These are phyloP conservation scores for Tympanopsis confertula DNA, from an alignment of 2,329 filamentous ascomycete genomes.

Conservation along the genomic window DNA sequence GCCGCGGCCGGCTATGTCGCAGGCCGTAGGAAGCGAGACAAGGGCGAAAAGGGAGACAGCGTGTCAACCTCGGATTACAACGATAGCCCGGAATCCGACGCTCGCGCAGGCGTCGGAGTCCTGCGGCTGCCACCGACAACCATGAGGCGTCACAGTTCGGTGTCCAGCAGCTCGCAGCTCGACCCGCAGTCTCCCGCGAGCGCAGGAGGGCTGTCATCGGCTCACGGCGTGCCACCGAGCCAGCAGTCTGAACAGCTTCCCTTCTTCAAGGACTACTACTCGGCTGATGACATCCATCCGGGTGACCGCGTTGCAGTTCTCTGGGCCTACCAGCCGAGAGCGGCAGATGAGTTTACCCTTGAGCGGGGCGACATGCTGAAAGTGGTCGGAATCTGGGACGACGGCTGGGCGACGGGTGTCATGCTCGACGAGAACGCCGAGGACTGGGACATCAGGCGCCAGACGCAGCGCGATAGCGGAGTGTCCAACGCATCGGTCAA, in stretches of 20 bases:
- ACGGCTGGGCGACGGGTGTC: constrained; percentile 94
- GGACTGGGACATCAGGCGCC: constrained; percentile 70
- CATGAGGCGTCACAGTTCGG: constrained; percentile 68
- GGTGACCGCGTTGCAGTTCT: constrained; percentile 81
- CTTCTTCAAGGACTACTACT: constrained; percentile 99
- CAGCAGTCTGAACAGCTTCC: constrained; percentile 90
- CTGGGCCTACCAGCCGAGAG: constrained; percentile 94
- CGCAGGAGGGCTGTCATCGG: constrained; percentile 68
- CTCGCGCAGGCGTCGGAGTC: constrained; percentile 35
- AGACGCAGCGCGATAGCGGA: constrained; percentile 80
- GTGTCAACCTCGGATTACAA: constrained; percentile 35
- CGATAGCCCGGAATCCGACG: constrained; percentile 59
- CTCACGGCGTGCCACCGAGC: constrained; percentile 68
- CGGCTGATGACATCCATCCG: constrained; percentile 86
- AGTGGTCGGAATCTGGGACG: constrained; percentile 96
- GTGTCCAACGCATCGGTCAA: constrained; percentile 69
- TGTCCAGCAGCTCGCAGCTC: constrained; percentile 73
- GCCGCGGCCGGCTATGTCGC: constrained; percentile 34
- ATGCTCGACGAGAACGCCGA: constrained; percentile 73
- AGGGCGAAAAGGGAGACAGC: constrained; percentile 26
- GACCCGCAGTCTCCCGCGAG: constrained; percentile 66
- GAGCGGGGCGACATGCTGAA: constrained; percentile 97
- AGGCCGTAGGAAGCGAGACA: constrained; percentile 28
- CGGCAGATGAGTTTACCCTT: constrained; percentile 81
- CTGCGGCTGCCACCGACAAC: constrained; percentile 45